Evolutionary conservation across 2,329 filamentous ascomycete genomes (phyloP), one percentile per base, ranked within the genome.

Genomic region (Claviceps digitariae): DNA sequence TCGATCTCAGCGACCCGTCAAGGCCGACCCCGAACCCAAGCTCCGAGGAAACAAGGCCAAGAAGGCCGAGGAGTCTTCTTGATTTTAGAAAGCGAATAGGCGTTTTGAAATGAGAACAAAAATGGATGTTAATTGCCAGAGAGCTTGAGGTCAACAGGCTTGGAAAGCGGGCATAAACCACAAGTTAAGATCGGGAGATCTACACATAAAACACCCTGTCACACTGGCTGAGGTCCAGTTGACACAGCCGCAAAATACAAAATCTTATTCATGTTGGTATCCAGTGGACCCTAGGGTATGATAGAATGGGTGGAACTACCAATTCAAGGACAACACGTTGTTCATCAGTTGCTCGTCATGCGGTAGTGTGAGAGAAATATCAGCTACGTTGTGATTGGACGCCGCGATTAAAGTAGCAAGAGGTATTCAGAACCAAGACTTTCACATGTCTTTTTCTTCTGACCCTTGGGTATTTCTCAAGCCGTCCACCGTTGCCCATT

Each of bases 1-100:
- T 72, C 77, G 78, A 67, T 83, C 86, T 64, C 86, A 94, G 81
- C 79, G 78, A 69, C 75, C 84, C 63, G 82, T 84, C 74, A 94
- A 94, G 84, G 78, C 84, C 57, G 73, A 75, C 59, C 81, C 81
- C 64, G 82, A 83, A 74, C 69, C 72, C 67, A 94, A 95, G 83
- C 77, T 78, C 64, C 81, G 89, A 67, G 90, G 90, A 64, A 77
- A 77, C 62, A 88, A 90, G 79, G 87, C 87, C 66, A 79, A 79
- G 75, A 84, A 86, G 78, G 84, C 83, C 60, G 78, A 76, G 52
- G 65, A 66, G 60, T 64, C 66, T 58, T 64, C 66, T 54, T 68
- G 65, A 64, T 43, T 25, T 15, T 27, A 25, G 21, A 43, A 48
- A 51, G 21, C 41, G 12, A 36, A 13, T n/a, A 41, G 31, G 31